phyloP scores from a whole-genome alignment of 768 basidiomycete genomes.

The Chalciporus sphaerocephalus region DNA sequence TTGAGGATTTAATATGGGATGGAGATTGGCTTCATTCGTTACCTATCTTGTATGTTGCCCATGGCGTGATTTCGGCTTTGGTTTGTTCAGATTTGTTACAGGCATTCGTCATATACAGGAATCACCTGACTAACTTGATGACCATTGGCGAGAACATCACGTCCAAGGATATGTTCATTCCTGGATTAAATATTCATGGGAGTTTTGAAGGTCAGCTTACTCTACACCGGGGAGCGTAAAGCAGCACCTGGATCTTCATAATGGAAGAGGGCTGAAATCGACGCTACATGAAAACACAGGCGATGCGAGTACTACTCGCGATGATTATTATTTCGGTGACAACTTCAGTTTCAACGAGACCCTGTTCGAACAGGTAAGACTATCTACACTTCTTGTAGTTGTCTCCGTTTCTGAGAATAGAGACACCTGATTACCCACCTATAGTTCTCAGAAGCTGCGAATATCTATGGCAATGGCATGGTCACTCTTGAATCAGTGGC shows the following conservation, averaged over 20 bases:
- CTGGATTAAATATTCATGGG: slow-evolving; percentile 21
- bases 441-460: too few species aligned
- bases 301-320: slow-evolving; percentile 24
- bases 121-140: slow-evolving; percentile 27
- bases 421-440: too few species aligned
- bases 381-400: too few species aligned
- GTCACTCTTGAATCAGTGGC: slow-evolving; percentile 21
- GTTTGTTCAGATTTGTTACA: slow-evolving; percentile 3
- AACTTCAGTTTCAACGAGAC: slow-evolving; percentile 27
- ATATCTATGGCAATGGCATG: slow-evolving; percentile 14
- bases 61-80: not conserved
- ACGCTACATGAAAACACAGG: slow-evolving; percentile 9
- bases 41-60: slow-evolving; percentile 17
- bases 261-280: not conserved
- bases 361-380: slow-evolving; percentile 22
- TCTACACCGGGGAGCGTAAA: not conserved
- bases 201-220: slow-evolving; percentile 19
- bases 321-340: slow-evolving; percentile 25
- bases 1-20: slow-evolving; percentile 27
- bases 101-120: slow-evolving; percentile 26
- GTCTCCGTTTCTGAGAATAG: slow-evolving; percentile 17
- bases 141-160: slow-evolving; percentile 23
- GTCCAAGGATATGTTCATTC: slow-evolving; percentile 6
- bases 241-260: too few species aligned
- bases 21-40: slow-evolving; percentile 15